Evolutionary conservation across 495 filamentous ascomycete genomes (phyloP).

Genomic region (Lasiosphaeris hirsuta): DNA sequence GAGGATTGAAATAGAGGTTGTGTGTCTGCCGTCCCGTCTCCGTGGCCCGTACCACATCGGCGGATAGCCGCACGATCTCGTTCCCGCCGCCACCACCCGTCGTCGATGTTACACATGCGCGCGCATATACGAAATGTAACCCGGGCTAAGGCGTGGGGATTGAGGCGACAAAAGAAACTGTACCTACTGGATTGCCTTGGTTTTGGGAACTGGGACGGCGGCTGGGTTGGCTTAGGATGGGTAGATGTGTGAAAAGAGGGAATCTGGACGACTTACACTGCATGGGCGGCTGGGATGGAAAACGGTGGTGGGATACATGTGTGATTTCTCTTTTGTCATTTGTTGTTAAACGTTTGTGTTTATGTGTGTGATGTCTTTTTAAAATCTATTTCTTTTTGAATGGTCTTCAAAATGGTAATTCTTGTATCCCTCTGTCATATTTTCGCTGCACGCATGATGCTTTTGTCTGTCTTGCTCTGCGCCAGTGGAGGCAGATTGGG

Average conservation of each 20-base stretch:
- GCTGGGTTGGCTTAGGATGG: background rate
- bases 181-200: too few relatives aligned
- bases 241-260: background rate
- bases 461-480: background rate
- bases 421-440: background rate
- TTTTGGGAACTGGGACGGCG: too few relatives aligned
- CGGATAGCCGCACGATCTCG: too few relatives aligned
- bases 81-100: too few relatives aligned
- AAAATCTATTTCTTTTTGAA: too few relatives aligned
- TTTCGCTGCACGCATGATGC: too few relatives aligned
- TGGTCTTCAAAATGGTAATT: background rate
- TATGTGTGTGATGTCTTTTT: too few relatives aligned
- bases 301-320: constrained; percentile 5
- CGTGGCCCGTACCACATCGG: too few relatives aligned
- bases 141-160: background rate
- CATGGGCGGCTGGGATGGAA: background rate
- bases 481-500: background rate
- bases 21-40: too few relatives aligned
- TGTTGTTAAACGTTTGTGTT: background rate
- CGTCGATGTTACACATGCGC: too few relatives aligned
- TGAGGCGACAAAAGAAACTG: background rate
- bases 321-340: constrained; percentile 1
- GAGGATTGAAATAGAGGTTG: too few relatives aligned
- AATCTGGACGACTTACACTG: background rate
- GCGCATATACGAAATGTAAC: too few relatives aligned